A percentile compares a stretch with the other conserved stretches of the same genome.
These are phyloP conservation scores for Saccharum hybrid DNA, from an alignment of 202 grass and related monocot genomes.

Conservation along the genomic window DNA sequence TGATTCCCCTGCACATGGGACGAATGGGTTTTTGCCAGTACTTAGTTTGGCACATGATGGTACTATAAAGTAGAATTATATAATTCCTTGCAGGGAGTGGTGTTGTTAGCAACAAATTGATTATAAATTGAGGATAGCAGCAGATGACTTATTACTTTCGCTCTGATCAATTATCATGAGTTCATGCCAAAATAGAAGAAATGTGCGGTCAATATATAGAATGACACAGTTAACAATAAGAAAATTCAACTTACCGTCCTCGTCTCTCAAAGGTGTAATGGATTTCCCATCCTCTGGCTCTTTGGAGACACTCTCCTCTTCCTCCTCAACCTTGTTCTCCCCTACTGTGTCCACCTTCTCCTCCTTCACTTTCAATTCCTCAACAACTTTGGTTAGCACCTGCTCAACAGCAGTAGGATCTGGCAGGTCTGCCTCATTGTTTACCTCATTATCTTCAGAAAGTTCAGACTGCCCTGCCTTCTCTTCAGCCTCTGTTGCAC, in stretches of 20 bases:
- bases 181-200: not conserved
- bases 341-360: constrained; percentile 12
- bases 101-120: not conserved
- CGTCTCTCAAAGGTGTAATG: constrained; percentile 10
- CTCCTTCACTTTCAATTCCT: constrained; percentile 21
- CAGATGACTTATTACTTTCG: not conserved
- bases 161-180: not conserved
- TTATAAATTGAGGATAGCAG: constrained; percentile 5
- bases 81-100: not conserved
- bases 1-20: constrained; percentile 48
- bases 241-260: constrained; percentile 42
- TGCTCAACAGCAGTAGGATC: constrained; percentile 10
- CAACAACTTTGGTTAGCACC: constrained; percentile 10
- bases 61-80: not conserved
- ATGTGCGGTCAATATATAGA: not conserved
- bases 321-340: constrained; percentile 33
- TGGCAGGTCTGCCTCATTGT: constrained; percentile 6
- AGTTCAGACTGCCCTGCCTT: constrained; percentile 23
- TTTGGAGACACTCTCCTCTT: constrained; percentile 37
- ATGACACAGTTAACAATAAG: constrained; percentile 7
- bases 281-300: constrained; percentile 42
- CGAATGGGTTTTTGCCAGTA: not conserved
- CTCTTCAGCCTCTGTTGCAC: not conserved
- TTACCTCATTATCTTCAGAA: constrained; percentile 18
- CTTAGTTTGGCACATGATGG: not conserved